These are phyloP conservation scores for Elongisporangium prolatum DNA, from an alignment of 352 stramenopile species.

Conservation along the genomic window DNA sequence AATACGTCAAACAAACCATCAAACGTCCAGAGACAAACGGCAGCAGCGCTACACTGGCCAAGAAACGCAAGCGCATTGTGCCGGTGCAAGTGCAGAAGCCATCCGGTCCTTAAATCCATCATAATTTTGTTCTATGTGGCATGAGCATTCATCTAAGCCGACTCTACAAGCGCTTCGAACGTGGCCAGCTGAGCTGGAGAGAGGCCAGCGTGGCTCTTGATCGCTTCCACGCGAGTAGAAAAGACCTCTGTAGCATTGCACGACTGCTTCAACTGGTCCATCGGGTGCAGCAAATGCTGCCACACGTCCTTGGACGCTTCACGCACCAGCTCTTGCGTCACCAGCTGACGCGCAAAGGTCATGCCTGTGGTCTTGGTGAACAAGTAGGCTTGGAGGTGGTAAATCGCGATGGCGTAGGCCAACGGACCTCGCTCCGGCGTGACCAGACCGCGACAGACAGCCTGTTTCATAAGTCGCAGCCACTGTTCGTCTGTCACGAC, in stretches of 20 bases:
- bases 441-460: constrained; percentile 29
- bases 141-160: not conserved
- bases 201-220: constrained; percentile 22
- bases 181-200: constrained; percentile 16
- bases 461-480: constrained; percentile 43
- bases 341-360: constrained; percentile 40
- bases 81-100: constrained; percentile 13
- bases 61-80: constrained; percentile 35
- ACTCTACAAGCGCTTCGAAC: constrained; percentile 9
- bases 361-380: constrained; percentile 29
- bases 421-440: constrained; percentile 33
- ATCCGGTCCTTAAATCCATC: not conserved
- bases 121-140: too few relatives aligned
- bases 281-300: constrained; percentile 40
- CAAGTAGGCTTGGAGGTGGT: constrained; percentile 54
- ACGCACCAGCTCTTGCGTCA: constrained; percentile 34
- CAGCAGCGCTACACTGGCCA: constrained; percentile 1
- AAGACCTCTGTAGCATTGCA: not conserved
- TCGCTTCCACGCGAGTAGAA: constrained; percentile 5
- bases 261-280: too few relatives aligned
- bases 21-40: not conserved
- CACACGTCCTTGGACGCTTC: constrained; percentile 32
- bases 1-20: constrained; percentile 31
- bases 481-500: constrained; percentile 32
- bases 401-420: constrained; percentile 52